These are phyloP conservation scores for Chaetoceros muelleri DNA, from an alignment of 108 stramenopile species.

Conservation along the genomic window DNA sequence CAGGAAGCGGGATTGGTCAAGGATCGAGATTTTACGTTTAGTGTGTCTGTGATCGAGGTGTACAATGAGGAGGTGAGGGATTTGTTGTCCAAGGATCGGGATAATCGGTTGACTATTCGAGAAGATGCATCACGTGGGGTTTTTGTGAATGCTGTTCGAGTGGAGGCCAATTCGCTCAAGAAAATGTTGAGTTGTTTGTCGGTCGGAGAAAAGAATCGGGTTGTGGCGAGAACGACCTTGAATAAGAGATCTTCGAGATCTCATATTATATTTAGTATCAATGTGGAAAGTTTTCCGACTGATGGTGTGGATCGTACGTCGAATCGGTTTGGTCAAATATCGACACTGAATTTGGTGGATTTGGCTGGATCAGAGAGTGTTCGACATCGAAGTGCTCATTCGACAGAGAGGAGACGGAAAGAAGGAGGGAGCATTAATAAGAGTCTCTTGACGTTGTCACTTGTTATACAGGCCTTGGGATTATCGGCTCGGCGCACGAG, in stretches of 20 bases:
- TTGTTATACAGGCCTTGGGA: conserved; percentile 61
- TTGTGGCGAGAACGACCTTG: conserved; percentile 41
- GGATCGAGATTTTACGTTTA: conserved; percentile 19
- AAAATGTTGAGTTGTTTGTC: conserved; percentile 7
- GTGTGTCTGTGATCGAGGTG: conserved; percentile 39
- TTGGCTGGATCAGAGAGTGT: conserved; percentile 49
- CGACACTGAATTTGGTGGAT: conserved; percentile 35
- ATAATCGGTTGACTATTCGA: background rate
- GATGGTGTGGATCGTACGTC: conserved; percentile 17
- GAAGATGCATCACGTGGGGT: background rate
- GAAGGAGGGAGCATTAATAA: conserved; percentile 98
- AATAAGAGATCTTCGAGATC: conserved; percentile 47
- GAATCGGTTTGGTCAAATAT: conserved; percentile 2
- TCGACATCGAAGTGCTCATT: conserved; percentile 26
- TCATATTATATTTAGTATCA: conserved; percentile 29
- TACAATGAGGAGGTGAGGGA: conserved; percentile 68
- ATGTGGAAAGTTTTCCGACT: conserved; percentile 23
- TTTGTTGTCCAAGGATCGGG: conserved; percentile 17
- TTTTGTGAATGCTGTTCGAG: conserved; percentile 1
- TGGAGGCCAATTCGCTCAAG: conserved; percentile 15
- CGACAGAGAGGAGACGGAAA: conserved; percentile 51
- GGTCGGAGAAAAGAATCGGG: conserved; percentile 25
- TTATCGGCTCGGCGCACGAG: conserved; percentile 19
- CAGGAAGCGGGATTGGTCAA: conserved; percentile 10
- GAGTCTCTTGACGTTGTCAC: conserved; percentile 74